These are phyloP conservation scores for Alternaria triticimaculans DNA, from an alignment of 2,329 filamentous ascomycete species.

Conservation along the genomic window DNA sequence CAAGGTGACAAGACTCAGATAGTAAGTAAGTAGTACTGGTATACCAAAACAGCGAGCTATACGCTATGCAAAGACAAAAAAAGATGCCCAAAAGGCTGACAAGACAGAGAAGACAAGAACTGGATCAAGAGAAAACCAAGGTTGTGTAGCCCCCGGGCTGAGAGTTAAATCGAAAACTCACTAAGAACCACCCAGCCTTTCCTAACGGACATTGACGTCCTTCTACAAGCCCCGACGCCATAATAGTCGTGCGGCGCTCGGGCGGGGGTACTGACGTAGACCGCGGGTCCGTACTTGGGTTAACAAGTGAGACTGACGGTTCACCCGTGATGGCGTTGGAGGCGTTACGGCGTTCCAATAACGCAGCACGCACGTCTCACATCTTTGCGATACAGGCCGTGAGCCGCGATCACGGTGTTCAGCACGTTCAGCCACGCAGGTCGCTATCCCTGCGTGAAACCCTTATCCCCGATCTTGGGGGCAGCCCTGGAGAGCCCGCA, in stretches of 20 bases:
- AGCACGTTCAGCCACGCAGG: not conserved
- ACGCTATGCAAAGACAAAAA: not conserved
- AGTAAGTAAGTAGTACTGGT: not conserved
- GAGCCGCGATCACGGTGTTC: not conserved
- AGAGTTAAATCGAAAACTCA: not conserved
- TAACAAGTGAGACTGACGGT: not conserved
- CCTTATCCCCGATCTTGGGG: constrained; percentile 1
- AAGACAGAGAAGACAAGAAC: not conserved
- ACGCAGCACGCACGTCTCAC: not conserved
- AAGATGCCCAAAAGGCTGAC: not conserved
- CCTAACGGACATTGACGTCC: not conserved
- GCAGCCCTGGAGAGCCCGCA: too few relatives aligned
- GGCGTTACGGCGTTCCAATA: not conserved
- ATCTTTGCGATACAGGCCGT: not conserved
- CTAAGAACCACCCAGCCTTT: not conserved
- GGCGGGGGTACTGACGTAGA: not conserved
- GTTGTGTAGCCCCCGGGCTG: not conserved
- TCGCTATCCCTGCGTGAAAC: not conserved
- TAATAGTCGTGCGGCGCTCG: not conserved
- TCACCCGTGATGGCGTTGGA: not conserved
- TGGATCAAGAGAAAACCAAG: not conserved
- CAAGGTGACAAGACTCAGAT: not conserved
- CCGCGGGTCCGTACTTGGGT: not conserved
- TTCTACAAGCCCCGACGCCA: not conserved
- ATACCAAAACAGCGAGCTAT: not conserved